Base-by-base conservation (phyloP, 768 basidiomycete species). In the Lactarius evosmus region DNA sequence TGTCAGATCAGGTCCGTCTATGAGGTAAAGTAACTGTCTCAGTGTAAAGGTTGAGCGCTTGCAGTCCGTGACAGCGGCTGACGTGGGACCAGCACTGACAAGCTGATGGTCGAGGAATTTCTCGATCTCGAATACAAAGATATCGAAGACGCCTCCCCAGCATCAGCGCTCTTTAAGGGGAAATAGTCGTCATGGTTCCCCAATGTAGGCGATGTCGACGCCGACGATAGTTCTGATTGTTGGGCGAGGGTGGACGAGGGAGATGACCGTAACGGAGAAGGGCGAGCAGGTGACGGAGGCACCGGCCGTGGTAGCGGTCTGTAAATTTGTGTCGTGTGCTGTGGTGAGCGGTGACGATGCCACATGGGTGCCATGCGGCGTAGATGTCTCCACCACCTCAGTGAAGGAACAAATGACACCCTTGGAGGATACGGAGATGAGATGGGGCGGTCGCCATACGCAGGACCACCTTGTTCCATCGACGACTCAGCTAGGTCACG, bases 91-190 rank as follows among this genome's bases (percentile, higher is more conserved):
- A 84, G 71, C n/a, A 76, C 78, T 40, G 83, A 78, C 44, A 89
- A 71, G 71, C 82, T 89, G 72, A 85, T 80, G 73, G 85, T 82
- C 4, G 88, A 89, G 8, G 80, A 78, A 66, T 88, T 90, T 67
- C 85, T 78, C 67, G 88, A 90, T 17, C 88, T 82, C 30, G 82
- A 80, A 58, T 83, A 76, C 55, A 82, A 72, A 27, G 77, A 76
- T 62, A 59, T 8, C 52, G 67, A 63, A 25, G 62, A 59, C 2
- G 67, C 66, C 44, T 67, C 62, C 49, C 56, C 54, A 8, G 56
- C 66, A 40, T 63, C 65, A 27, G 36, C 12, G 22, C 50, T 62
- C 46, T 63, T 66, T 33, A 51, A 50, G 22, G 66, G 60, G 25
- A 46, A 38, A 16, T 53, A 29, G 25, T 68, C 67, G 30, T 68